A percentile compares a stretch with the other conserved stretches of the same genome.
phyloP scores from a whole-genome alignment of 1,284 basidiomycete genomes.

The Ceratobasidium sp. region DNA sequence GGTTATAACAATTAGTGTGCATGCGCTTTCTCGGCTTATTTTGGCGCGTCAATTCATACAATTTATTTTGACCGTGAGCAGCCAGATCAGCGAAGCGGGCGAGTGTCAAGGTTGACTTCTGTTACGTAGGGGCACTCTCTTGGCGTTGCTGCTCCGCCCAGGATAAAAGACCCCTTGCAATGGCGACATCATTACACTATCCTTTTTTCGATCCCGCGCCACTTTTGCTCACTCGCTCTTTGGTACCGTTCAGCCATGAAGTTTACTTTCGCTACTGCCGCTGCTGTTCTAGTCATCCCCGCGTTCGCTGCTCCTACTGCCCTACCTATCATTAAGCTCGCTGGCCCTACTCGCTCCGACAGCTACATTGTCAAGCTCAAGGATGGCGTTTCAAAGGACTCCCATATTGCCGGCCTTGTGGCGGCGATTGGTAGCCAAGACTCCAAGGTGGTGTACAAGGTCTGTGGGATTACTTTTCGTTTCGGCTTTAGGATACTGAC shows the following conservation, averaged over 20 bases:
- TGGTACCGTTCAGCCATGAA: conserved; percentile 16
- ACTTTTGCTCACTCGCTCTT: background rate
- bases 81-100: too few species aligned
- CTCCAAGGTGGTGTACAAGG: conserved; percentile 38
- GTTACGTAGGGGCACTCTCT: too few species aligned
- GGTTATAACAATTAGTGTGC: too few species aligned
- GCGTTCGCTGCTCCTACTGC: conserved; percentile 38
- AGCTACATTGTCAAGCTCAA: conserved; percentile 42
- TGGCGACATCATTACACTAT: too few species aligned
- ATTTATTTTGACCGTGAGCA: too few species aligned
- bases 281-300: conserved; percentile 35
- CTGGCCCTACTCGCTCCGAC: conserved; percentile 31
- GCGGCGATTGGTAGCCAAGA: conserved; percentile 20
- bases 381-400: conserved; percentile 38
- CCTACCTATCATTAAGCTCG: conserved; percentile 24
- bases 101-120: too few species aligned
- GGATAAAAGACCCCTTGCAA: too few species aligned
- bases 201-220: too few species aligned
- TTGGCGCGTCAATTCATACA: too few species aligned
- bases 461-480: background rate
- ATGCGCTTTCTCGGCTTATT: too few species aligned
- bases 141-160: too few species aligned
- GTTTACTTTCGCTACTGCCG: conserved; percentile 23
- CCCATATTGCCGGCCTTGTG: conserved; percentile 29
- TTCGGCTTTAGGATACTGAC: background rate